Evolutionary conservation across 441 rosid genomes (phyloP).

Genomic region (Adansonia grandidieri): DNA sequence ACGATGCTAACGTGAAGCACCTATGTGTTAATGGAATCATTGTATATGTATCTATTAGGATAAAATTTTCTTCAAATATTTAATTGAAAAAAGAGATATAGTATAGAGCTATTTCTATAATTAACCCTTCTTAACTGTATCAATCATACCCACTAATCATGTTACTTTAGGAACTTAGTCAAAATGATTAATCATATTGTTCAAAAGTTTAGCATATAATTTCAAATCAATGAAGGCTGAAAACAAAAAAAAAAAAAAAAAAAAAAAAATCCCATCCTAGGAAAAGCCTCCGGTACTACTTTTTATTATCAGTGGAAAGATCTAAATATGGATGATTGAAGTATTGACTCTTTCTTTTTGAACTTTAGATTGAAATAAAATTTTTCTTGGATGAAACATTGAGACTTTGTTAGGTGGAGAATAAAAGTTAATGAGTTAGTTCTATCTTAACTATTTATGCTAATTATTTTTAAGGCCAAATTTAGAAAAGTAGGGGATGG

Average conservation of each 20-base stretch:
- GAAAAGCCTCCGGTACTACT: too few relatives aligned
- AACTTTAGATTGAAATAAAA: background rate
- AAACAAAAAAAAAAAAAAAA: too few relatives aligned
- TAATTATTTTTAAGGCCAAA: background rate
- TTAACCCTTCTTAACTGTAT: too few relatives aligned
- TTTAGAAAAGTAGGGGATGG: background rate
- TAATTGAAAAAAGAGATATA: too few relatives aligned
- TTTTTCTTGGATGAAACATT: background rate
- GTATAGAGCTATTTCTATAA: too few relatives aligned
- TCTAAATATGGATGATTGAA: too few relatives aligned
- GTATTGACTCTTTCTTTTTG: background rate
- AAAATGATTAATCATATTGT: background rate
- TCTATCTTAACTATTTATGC: background rate
- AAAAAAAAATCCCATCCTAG: too few relatives aligned
- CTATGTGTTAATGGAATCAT: too few relatives aligned
- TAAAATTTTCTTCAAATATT: too few relatives aligned
- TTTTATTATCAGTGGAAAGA: too few relatives aligned
- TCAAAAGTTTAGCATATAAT: background rate
- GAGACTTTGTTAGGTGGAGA: background rate
- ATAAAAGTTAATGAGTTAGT: background rate
- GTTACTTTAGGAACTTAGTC: background rate
- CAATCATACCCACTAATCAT: background rate
- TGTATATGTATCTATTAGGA: too few relatives aligned
- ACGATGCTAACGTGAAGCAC: too few relatives aligned
- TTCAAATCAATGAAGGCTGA: background rate